Evolutionary conservation across 2,329 filamentous ascomycete genomes (phyloP), one percentile per base, ranked within the genome.

Genomic region (Xylaria sp.): DNA sequence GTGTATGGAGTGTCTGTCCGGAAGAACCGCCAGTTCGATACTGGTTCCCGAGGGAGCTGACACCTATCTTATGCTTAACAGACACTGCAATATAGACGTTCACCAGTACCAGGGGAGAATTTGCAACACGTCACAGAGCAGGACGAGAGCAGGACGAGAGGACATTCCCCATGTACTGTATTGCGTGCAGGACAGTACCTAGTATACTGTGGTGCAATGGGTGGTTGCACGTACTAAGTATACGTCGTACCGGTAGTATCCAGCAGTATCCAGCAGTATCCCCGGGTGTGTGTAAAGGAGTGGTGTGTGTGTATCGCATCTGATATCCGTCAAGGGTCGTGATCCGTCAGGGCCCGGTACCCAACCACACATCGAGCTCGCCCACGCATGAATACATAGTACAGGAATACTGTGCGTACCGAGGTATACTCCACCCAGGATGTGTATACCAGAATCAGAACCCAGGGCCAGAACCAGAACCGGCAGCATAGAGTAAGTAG

Each of bases 221-320:
- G 13, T 27, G 33, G 21, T 17, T 51, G 33, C 29, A n/a, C n/a
- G n/a, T n/a, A n/a, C n/a, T n/a, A n/a, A n/a, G n/a, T n/a, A n/a
- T n/a, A n/a, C n/a, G n/a, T n/a, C n/a, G n/a, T n/a, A n/a, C n/a
- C n/a, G n/a, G n/a, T 11, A 33, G 6, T 33, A 33, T 11, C 29
- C 29, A 6, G 29, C 11, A 11, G 29, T 6, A 6, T 6, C 29
- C 6, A 6, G 11, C 11, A 11, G 29, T 33, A 33, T 33, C 29
- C 6, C 29, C 29, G 11, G 29, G 29, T 33, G 29, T 33, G 29
- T 33, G 29, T 33, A 11, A 6, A 33, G 6, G 29, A 6, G 33
- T 7, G 43, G 58, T n/a, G 60, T 63, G 40, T 43, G 37, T 15
- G 11, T 59, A 58, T 61, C 41, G 21, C 11, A 10, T 8, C 31